phyloP scores from a whole-genome alignment of 1,284 basidiomycete species.

The Gomphus bonarii region DNA sequence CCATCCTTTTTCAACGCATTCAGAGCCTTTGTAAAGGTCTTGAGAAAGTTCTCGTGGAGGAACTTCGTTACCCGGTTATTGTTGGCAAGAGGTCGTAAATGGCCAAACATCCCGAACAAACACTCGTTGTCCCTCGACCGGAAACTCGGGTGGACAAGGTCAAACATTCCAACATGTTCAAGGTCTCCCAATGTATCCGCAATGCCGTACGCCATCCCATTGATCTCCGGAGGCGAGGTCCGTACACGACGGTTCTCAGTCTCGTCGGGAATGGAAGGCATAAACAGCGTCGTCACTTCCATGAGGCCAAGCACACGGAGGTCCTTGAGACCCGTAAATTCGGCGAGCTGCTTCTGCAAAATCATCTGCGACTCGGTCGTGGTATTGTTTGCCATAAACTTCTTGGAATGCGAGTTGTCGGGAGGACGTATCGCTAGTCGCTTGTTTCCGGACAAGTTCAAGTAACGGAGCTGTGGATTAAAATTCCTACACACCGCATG shows the following conservation, averaged over 20 bases:
- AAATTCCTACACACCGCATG: constrained; percentile 65
- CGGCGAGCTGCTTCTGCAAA: constrained; percentile 49
- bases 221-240: constrained; percentile 85
- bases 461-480: constrained; percentile 87
- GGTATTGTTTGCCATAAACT: constrained; percentile 11
- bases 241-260: constrained; percentile 79
- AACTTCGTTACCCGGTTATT: constrained; percentile 68
- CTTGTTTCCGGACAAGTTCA: constrained; percentile 83
- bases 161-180: constrained; percentile 81
- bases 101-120: constrained; percentile 95
- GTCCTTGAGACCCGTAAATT: constrained; percentile 78
- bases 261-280: constrained; percentile 40
- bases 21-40: constrained; percentile 52
- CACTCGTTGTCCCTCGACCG: constrained; percentile 71
- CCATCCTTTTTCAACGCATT: constrained; percentile 32
- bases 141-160: constrained; percentile 88
- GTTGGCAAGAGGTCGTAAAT: constrained; percentile 47
- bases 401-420: constrained; percentile 26
- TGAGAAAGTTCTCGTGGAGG: constrained; percentile 71
- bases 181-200: constrained; percentile 84
- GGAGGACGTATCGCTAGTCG: constrained; percentile 75
- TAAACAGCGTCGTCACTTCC: constrained; percentile 51
- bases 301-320: constrained; percentile 90
- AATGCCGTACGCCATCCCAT: constrained; percentile 94
- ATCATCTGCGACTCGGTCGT: constrained; percentile 17